Base-by-base conservation (phyloP, 148 eudicot genomes). In the Salicornia ramosissima region DNA sequence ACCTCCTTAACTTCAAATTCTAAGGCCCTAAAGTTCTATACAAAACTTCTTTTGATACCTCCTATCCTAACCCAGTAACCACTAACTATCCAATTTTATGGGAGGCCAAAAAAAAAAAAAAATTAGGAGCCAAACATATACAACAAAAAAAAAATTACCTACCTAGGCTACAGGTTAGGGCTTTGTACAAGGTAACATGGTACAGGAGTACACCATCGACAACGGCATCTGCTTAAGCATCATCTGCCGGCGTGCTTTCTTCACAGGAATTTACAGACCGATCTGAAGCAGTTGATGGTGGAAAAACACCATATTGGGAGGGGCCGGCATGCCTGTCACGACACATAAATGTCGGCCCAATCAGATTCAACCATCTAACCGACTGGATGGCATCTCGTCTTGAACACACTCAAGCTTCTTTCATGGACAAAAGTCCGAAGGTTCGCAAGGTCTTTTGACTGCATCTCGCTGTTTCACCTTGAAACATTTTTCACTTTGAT, bases 101-200 rank as follows among this genome's bases (percentile, higher is more conserved):
- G 55, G 46, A 33, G 24, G 22, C 21, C 11, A 31, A 46, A 39
- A 26, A 52, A 54, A n/a, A n/a, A n/a, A n/a, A n/a, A n/a, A n/a
- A n/a, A n/a, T n/a, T 55, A 64, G 70, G 60, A 53, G 62, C 51
- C 65, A 68, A 68, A 61, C 58, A 71, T 71, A 71, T 71, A 65
- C 60, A 64, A 61, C 71, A 75, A 72, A 67, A 55, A 71, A 75
- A 56, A 71, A 39, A n/a, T 72, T 25, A 62, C 79, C 71, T 68
- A 76, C 64, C 83, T 80, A 76, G 45, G 45, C 64, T 78, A 78
- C 74, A 69, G 54, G 71, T 80, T 76, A 80, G 70, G 56, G 72
- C 77, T 76, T 59, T 80, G 83, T 80, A 80, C 82, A 79, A 19
- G 71, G 68, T 69, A 28, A 52, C 71, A 36, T 74, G 72, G 71